Evolutionary conservation across 371 early-diverging fungal genomes (phyloP).

Genomic region (Paramicrosporidium saccamoebae): DNA sequence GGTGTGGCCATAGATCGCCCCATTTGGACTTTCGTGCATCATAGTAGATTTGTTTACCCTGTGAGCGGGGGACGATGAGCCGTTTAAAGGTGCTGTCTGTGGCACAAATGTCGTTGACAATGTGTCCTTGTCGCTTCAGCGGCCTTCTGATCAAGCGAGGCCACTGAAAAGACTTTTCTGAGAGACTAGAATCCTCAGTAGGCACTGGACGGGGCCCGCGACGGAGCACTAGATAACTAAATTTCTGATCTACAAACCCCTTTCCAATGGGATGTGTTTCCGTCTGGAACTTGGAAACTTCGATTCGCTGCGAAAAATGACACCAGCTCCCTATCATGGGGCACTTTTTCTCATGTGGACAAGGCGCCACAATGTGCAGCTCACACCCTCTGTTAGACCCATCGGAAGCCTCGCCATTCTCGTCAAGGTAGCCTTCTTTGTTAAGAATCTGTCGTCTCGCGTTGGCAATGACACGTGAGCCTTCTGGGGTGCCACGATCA

Average conservation of each 20-base stretch:
- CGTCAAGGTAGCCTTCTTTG: not conserved
- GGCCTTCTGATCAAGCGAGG: constrained; percentile 29
- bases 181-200: constrained; percentile 1
- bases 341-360: constrained; percentile 31
- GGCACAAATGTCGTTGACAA: constrained; percentile 28
- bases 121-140: constrained; percentile 33
- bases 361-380: constrained; percentile 27
- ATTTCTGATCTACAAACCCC: constrained; percentile 36
- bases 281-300: constrained; percentile 30
- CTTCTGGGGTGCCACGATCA: constrained; percentile 51
- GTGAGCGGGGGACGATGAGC: constrained; percentile 28
- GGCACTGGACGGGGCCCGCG: constrained; percentile 15
- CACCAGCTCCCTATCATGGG: constrained; percentile 34
- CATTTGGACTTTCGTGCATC: constrained; percentile 39
- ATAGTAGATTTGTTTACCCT: constrained; percentile 27
- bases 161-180: constrained; percentile 17
- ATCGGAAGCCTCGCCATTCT: constrained; percentile 1
- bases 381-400: constrained; percentile 3
- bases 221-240: constrained; percentile 36
- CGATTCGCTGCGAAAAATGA: constrained; percentile 45
- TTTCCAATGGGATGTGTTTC: constrained; percentile 24
- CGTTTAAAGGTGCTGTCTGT: constrained; percentile 19
- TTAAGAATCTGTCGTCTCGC: not conserved
- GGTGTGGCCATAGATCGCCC: constrained; percentile 48
- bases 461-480: constrained; percentile 8